Evolutionary conservation across 176 grass and related monocot species (phyloP), one percentile per base, ranked within the genome.

Genomic region (Aechmea fasciata): DNA sequence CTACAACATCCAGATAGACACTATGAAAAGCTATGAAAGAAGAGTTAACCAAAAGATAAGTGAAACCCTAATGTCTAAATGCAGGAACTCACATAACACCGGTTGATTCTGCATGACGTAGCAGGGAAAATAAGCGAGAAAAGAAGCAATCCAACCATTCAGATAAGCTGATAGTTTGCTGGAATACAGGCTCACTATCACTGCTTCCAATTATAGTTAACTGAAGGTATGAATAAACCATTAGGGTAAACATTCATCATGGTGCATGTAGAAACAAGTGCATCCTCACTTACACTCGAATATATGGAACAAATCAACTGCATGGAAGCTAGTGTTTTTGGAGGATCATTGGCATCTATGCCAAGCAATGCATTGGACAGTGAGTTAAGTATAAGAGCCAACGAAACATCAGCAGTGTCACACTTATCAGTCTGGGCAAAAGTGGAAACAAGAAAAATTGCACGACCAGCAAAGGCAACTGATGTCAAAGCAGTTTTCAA

Each of bases 321-420:
- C 86, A 97, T 92, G 2, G 88, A 87, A 69, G 93, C 93, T 67
- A 97, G 70, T 66, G 93, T 97, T 75, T 97, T 97, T 63, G 93
- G 93, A 41, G 93, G 93, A 77, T 97, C 93, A 41, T 97, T 97
- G 14, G 93, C 93, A 92, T 97, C 93, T 89, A 97, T 92, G 49
- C 93, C 93, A 69, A 92, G 93, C 72, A 97, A 87, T 67, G 93
- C 93, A 83, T 97, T 97, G 64, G 93, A 92, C 51, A 97, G 89
- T 53, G 81, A 87, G 54, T 77, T 79, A 53, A 85, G 63, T 69
- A 97, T 90, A 70, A 92, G 82, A 75, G 87, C 84, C 79, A 71
- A 72, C 47, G 76, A 81, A 74, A 74, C 71, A 75, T 92, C 68
- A 12, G 29, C 53, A 49, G 20, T 69, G 72, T 33, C 73, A 68